phyloP scores from a whole-genome alignment of 2,329 filamentous ascomycete genomes.

The Fusarium mangiferae region DNA sequence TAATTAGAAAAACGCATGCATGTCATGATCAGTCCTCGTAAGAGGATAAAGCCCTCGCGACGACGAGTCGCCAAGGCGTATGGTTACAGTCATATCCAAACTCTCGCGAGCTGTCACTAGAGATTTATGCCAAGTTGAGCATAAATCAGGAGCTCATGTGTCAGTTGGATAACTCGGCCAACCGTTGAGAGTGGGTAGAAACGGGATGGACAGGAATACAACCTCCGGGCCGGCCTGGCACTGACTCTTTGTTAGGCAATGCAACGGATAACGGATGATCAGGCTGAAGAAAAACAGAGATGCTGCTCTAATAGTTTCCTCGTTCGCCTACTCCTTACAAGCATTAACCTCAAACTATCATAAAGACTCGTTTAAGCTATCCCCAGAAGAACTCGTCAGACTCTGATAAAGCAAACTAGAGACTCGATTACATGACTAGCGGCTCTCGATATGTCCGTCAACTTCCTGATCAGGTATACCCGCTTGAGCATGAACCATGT shows the following conservation, averaged over 20 bases:
- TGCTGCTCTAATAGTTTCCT: conserved; percentile 6
- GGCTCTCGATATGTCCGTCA: conserved; percentile 23
- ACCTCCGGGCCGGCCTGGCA: conserved; percentile 15
- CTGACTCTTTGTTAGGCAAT: background rate
- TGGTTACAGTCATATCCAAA: background rate
- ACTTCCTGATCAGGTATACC: conserved; percentile 32
- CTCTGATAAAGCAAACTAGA: conserved; percentile 11
- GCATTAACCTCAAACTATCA: conserved; percentile 6
- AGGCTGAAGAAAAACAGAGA: background rate
- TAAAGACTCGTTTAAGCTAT: conserved; percentile 12
- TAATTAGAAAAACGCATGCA: conserved; percentile 3
- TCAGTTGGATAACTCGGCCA: background rate
- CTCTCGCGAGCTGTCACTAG: background rate
- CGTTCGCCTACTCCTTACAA: conserved; percentile 12
- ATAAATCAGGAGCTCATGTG: background rate
- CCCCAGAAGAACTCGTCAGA: conserved; percentile 18
- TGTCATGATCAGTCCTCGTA: background rate
- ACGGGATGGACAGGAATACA: background rate
- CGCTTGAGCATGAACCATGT: conserved; percentile 23
- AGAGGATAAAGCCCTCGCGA: background rate
- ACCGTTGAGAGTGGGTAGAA: conserved; percentile 4
- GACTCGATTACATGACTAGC: conserved; percentile 27
- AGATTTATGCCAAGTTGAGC: background rate
- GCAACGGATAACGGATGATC: background rate
- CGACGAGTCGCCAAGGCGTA: background rate